Evolutionary conservation across 78 protist genomes (phyloP).

Genomic region (Anaeramoeba ignava): DNA sequence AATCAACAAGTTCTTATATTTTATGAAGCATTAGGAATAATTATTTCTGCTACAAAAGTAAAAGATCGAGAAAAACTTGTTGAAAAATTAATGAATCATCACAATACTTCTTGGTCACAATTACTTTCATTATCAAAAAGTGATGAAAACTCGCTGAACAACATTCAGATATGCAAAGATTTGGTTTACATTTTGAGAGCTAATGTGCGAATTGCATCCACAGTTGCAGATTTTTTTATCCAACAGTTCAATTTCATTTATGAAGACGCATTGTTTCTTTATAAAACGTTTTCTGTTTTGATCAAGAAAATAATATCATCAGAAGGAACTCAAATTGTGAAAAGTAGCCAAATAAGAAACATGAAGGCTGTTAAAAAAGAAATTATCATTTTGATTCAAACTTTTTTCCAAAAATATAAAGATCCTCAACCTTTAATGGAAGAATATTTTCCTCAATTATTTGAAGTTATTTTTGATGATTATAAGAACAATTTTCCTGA

Average conservation of each 20-base stretch:
- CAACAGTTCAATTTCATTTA: conserved; percentile 67
- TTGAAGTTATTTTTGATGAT: conserved; percentile 15
- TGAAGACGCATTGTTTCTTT: conserved; percentile 59
- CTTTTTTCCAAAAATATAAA: conserved; percentile 16
- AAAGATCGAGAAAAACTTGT: no score
- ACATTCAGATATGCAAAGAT: no score
- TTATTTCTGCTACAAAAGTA: no score
- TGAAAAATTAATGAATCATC: no score
- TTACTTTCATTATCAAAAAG: no score
- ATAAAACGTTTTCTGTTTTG: conserved; percentile 29
- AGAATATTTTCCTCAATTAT: conserved; percentile 6
- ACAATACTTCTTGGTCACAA: no score
- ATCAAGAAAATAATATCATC: conserved; percentile 42
- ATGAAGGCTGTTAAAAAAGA: conserved; percentile 73
- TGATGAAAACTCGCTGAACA: no score
- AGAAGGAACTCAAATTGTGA: conserved; percentile 25
- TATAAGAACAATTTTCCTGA: not conserved
- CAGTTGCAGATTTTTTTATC: no score
- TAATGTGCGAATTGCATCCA: no score
- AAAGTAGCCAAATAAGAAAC: conserved; percentile 17
- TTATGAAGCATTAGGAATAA: no score
- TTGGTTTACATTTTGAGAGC: no score
- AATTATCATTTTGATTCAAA: conserved; percentile 49
- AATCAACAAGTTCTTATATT: no score
- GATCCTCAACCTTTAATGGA: conserved; percentile 4